Percentiles rank a stretch among this genome's conserved stretches.
phyloP scores from a whole-genome alignment of 495 filamentous ascomycete species.

The Aspergillus wentii region DNA sequence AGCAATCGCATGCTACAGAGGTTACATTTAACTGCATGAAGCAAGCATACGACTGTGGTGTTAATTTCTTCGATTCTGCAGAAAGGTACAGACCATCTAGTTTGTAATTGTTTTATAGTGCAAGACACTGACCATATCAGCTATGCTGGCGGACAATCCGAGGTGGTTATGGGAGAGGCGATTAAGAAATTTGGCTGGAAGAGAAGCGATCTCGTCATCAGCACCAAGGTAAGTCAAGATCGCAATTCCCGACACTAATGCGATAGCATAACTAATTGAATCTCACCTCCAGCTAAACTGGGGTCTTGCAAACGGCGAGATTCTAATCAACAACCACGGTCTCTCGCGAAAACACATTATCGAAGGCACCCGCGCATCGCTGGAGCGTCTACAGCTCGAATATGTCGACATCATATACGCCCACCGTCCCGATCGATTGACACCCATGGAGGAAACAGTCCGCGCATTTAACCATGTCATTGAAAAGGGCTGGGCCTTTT shows the following conservation, averaged over 20 bases:
- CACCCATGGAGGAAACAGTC: slow-evolving; percentile 84
- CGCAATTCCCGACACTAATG: neutral
- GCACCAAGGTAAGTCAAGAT: slow-evolving; percentile 59
- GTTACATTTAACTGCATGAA: slow-evolving; percentile 65
- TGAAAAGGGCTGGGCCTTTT: slow-evolving; percentile 71
- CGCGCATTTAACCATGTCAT: slow-evolving; percentile 81
- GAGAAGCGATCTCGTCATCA: slow-evolving; percentile 76
- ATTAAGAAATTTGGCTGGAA: slow-evolving; percentile 61
- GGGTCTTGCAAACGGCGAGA: slow-evolving; percentile 55
- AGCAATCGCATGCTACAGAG: no score
- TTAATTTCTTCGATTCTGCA: slow-evolving; percentile 67
- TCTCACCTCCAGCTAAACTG: slow-evolving; percentile 54
- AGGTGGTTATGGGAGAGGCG: slow-evolving; percentile 69
- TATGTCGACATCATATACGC: slow-evolving; percentile 78
- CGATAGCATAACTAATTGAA: no score
- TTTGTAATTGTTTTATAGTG: neutral
- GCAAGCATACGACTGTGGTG: slow-evolving; percentile 67
- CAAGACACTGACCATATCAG: slow-evolving; percentile 40
- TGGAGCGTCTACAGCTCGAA: slow-evolving; percentile 65
- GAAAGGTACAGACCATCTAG: slow-evolving; percentile 30
- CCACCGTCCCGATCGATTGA: slow-evolving; percentile 75
- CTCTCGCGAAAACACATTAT: slow-evolving; percentile 80
- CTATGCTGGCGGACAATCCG: slow-evolving; percentile 64
- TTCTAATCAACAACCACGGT: slow-evolving; percentile 69
- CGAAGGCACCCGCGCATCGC: slow-evolving; percentile 60